Percentiles rank a stretch among this genome's conserved stretches.
Conservation (phyloP, 2,329 filamentous ascomycete genomes). For the Sarocladium brachiariae region DNA sequence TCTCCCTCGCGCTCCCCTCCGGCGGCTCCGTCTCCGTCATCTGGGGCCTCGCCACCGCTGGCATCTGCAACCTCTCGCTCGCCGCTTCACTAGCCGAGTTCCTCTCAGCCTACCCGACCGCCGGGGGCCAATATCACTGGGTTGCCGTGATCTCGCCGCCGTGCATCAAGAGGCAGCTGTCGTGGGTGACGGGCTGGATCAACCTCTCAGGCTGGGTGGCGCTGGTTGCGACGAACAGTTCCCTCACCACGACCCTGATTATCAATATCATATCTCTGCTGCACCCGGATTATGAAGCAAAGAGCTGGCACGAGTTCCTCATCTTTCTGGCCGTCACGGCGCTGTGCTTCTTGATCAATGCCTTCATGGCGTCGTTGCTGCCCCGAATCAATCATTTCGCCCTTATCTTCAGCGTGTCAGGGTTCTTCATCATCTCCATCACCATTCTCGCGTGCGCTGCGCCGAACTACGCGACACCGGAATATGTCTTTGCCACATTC, state of each 20-base stretch:
- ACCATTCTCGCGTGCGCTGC: conserved; percentile 60
- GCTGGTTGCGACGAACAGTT: conserved; percentile 59
- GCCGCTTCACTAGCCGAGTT: conserved; percentile 33
- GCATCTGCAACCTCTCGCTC: conserved; percentile 63
- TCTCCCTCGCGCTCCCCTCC: conserved; percentile 51
- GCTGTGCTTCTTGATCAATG: conserved; percentile 56
- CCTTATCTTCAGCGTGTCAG: conserved; percentile 63
- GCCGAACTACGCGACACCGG: conserved; percentile 20
- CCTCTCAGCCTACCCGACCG: conserved; percentile 54
- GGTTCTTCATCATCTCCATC: conserved; percentile 64
- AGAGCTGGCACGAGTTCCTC: conserved; percentile 66
- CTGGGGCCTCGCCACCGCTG: conserved; percentile 59
- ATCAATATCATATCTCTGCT: conserved; percentile 58
- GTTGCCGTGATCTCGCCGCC: conserved; percentile 50
- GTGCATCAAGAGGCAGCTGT: background rate
- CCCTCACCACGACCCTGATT: conserved; percentile 61
- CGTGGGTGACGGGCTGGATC: conserved; percentile 22
- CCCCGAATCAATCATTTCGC: conserved; percentile 62
- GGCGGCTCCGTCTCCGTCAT: conserved; percentile 66
- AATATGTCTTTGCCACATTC: conserved; percentile 37
- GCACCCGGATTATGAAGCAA: conserved; percentile 46
- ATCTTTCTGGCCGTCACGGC: conserved; percentile 62
- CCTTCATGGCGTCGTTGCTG: conserved; percentile 49
- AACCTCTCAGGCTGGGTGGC: conserved; percentile 62
- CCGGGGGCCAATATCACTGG: conserved; percentile 65